A percentile compares a stretch with the other conserved stretches of the same genome.
phyloP scores from a whole-genome alignment of 192 early-diverging fungal species.

The Backusella tuberculispora region DNA sequence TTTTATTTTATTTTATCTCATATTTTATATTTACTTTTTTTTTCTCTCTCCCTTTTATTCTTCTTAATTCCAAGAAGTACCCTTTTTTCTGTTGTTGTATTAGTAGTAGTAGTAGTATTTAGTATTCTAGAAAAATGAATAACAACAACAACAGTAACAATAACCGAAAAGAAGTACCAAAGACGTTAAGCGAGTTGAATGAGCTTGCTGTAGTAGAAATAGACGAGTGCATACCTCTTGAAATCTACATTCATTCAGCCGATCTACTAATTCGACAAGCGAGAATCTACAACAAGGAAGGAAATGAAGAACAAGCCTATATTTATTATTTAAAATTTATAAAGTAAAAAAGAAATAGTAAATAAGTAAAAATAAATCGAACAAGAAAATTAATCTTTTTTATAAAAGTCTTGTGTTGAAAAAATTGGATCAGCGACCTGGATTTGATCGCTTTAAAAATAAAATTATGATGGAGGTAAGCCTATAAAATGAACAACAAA shows the following conservation, averaged over 20 bases:
- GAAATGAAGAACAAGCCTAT: conserved; percentile 69
- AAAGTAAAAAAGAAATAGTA: conserved; percentile 56
- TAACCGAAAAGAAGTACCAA: conserved; percentile 7
- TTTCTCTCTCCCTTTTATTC: background rate
- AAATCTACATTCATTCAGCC: conserved; percentile 52
- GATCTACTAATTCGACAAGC: conserved; percentile 54
- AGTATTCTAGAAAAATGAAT: background rate
- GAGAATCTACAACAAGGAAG: conserved; percentile 61
- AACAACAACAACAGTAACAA: background rate
- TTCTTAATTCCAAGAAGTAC: background rate
- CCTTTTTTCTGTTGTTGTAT: background rate
- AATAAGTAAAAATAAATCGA: too few species aligned
- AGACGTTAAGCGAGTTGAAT: conserved; percentile 40
- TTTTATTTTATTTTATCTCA: background rate
- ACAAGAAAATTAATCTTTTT: background rate
- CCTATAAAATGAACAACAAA: conserved; percentile 24
- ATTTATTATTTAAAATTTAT: conserved; percentile 69
- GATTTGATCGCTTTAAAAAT: conserved; percentile 51
- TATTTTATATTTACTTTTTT: too few species aligned
- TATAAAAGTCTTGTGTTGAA: conserved; percentile 57
- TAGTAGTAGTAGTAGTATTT: background rate
- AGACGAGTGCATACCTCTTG: conserved; percentile 45
- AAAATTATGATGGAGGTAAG: conserved; percentile 32
- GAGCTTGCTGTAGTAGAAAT: conserved; percentile 30
- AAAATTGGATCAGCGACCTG: conserved; percentile 59